phyloP scores from a whole-genome alignment of 2,329 filamentous ascomycete genomes.

The Ophiostoma perfectum region DNA sequence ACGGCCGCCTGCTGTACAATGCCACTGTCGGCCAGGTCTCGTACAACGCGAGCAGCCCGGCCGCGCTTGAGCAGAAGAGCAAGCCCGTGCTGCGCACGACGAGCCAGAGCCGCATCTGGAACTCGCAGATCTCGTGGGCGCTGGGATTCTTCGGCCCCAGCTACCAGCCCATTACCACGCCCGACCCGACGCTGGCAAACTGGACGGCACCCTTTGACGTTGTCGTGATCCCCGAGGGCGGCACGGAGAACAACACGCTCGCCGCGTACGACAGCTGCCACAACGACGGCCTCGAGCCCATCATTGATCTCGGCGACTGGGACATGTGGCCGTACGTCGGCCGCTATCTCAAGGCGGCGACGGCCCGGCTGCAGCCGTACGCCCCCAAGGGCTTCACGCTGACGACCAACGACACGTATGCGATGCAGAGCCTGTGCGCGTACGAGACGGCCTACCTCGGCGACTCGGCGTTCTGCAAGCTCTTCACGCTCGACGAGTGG shows the following conservation, averaged over 20 bases:
- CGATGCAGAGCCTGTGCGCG: slow-evolving; percentile 48
- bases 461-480: slow-evolving; percentile 45
- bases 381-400: slow-evolving; percentile 45
- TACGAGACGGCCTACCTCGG: slow-evolving; percentile 50
- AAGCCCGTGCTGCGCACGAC: slow-evolving; percentile 51
- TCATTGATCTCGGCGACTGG: slow-evolving; percentile 37
- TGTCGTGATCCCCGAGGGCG: slow-evolving; percentile 47
- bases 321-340: slow-evolving; percentile 42
- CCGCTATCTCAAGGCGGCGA: slow-evolving; percentile 42
- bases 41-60: slow-evolving; percentile 43
- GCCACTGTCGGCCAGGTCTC: slow-evolving; percentile 42
- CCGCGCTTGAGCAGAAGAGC: slow-evolving; percentile 39
- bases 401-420: slow-evolving; percentile 46
- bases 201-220: slow-evolving; percentile 42
- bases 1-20: slow-evolving; percentile 49
- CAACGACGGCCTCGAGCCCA: slow-evolving; percentile 36
- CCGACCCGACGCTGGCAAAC: slow-evolving; percentile 36
- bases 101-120: slow-evolving; percentile 48
- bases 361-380: slow-evolving; percentile 42
- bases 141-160: slow-evolving; percentile 49
- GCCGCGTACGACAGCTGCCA: slow-evolving; percentile 48
- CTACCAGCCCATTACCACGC: slow-evolving; percentile 34
- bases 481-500: slow-evolving; percentile 58
- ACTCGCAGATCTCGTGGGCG: slow-evolving; percentile 50
- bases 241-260: slow-evolving; percentile 48